phyloP scores from a whole-genome alignment of 352 stramenopile species.

The Phytophthora crassamura region DNA sequence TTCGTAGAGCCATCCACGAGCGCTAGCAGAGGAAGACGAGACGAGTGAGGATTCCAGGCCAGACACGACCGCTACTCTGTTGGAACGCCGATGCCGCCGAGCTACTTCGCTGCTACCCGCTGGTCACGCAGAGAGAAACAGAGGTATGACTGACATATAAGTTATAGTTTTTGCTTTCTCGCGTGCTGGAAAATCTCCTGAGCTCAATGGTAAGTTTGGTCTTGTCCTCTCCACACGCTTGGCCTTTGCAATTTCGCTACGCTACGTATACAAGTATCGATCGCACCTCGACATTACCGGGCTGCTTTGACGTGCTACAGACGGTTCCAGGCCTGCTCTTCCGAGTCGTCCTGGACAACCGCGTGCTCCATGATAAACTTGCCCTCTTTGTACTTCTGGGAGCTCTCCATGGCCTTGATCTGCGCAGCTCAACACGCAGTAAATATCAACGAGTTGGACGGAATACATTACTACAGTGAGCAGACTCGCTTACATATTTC shows the following conservation, averaged over 20 bases:
- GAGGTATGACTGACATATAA: conserved; percentile 49
- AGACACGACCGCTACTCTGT: conserved; percentile 1
- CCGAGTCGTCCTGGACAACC: conserved; percentile 70
- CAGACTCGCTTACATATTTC: conserved; percentile 74
- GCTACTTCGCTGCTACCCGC: not conserved
- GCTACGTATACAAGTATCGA: conserved; percentile 18
- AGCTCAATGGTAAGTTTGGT: conserved; percentile 41
- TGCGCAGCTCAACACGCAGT: conserved; percentile 28
- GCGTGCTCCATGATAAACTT: conserved; percentile 86
- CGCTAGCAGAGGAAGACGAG: conserved; percentile 12
- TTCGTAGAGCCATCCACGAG: conserved; percentile 20
- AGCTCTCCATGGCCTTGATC: conserved; percentile 81
- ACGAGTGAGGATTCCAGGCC: conserved; percentile 5
- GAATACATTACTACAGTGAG: too few relatives aligned
- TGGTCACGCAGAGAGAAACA: conserved; percentile 32
- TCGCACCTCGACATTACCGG: not conserved
- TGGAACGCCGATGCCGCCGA: not conserved
- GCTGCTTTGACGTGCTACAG: conserved; percentile 14
- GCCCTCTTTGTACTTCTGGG: conserved; percentile 89
- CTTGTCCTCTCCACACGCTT: conserved; percentile 7
- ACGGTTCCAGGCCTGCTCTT: conserved; percentile 57
- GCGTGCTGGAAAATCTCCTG: conserved; percentile 23
- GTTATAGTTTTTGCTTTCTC: conserved; percentile 50
- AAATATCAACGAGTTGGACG: not conserved
- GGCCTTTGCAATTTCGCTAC: conserved; percentile 18